Conservation (phyloP, 2,329 filamentous ascomycete species). For the Colletotrichum euphorbiae region DNA sequence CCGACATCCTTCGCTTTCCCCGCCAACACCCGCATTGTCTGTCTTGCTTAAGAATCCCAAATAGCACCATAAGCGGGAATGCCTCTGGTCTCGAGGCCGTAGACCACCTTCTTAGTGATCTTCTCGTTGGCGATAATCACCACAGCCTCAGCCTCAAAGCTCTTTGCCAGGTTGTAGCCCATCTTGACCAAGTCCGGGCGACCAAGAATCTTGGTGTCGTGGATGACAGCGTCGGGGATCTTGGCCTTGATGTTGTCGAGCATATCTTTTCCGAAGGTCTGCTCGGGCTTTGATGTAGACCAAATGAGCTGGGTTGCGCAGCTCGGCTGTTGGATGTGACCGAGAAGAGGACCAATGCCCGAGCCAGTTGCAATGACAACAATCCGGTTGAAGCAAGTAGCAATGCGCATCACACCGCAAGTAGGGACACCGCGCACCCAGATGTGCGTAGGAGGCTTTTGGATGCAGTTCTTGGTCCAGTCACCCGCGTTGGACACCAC, state of each 20-base stretch:
- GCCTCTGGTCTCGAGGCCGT: conserved; percentile 73
- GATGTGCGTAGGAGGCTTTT: conserved; percentile 68
- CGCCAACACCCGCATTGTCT: too few relatives aligned
- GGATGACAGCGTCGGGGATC: conserved; percentile 73
- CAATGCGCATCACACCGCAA: conserved; percentile 74
- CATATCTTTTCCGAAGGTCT: conserved; percentile 71
- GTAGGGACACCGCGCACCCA: conserved; percentile 77
- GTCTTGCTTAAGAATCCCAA: conserved; percentile 65
- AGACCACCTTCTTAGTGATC: conserved; percentile 76
- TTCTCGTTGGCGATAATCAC: conserved; percentile 78
- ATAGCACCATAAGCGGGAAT: conserved; percentile 79
- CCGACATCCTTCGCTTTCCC: too few relatives aligned
- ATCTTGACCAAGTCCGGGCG: conserved; percentile 66
- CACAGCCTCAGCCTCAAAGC: conserved; percentile 73
- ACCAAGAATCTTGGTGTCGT: conserved; percentile 71
- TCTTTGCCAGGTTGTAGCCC: conserved; percentile 65
- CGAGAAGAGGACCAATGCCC: conserved; percentile 77
- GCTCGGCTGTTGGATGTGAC: conserved; percentile 63
- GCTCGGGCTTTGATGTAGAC: conserved; percentile 71
- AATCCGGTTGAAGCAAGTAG: conserved; percentile 72
- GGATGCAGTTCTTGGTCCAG: conserved; percentile 76
- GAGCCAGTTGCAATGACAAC: conserved; percentile 79
- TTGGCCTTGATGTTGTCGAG: conserved; percentile 66
- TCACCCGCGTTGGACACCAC: conserved; percentile 81
- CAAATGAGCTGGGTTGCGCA: conserved; percentile 73